Base-by-base conservation (phyloP, 768 basidiomycete species). In the Leccinum longicurvipes region DNA sequence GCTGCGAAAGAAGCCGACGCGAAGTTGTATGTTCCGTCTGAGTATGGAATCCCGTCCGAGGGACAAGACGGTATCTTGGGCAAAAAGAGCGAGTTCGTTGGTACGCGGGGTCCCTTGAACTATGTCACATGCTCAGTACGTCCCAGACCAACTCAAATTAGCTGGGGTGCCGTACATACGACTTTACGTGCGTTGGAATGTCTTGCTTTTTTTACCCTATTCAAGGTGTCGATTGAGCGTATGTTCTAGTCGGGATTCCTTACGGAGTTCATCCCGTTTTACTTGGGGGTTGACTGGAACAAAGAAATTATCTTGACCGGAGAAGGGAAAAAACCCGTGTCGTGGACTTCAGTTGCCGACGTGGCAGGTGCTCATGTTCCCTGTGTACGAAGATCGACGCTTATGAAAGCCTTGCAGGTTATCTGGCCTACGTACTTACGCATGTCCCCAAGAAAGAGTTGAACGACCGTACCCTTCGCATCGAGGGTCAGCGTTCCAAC, bases 21-120 rank as follows among this genome's bases (percentile, higher is more conserved):
- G 19, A 61, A 70, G 36, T 47, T 70, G 32, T 70, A 65, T 32
- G 57, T 74, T 24, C 72, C 72, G 2, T 70, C 68, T 29, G 71
- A 72, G 47, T 73, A 51, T 25, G 58, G 58, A 51, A 53, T 54
- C 4, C 63, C 64, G 11, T 54, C 58, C 24, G 71, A 57, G 31
- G 59, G 55, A 2, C 61, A 67, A 47, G 62, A 65, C 19, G 52
- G 67, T 12, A 27, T 57, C n/a, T 44, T 67, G 21, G 54, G 41
- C n/a, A 36, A 29, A 47, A 64, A 69, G 50, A 51, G 41, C 45
- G 53, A 53, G 28, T 69, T 67, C 17, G 39, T 61, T 3, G 56
- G 65, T 54, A 44, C 17, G 62, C 31, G 15, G 10, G 39, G 17
- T 31, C 28, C n/a, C n/a, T 27, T 4, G 12, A 17, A 36, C 6